Percentiles rank a stretch among this genome's conserved stretches.
phyloP scores from a whole-genome alignment of 306 rosid species.

The Pyrus communis region DNA sequence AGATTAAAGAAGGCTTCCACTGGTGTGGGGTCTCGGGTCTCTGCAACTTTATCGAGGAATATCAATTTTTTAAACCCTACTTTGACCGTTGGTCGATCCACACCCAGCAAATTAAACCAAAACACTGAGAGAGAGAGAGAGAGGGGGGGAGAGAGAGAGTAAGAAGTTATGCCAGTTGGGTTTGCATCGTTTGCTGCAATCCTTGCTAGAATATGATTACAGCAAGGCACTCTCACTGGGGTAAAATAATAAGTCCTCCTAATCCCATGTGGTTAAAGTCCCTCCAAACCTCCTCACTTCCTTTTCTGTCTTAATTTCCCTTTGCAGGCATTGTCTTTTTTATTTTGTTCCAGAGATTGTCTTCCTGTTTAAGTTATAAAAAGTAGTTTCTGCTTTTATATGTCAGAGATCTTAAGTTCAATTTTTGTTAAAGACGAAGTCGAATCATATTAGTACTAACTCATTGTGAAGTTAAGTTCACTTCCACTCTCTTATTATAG shows the following conservation, averaged over 20 bases:
- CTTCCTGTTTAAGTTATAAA: too few relatives aligned
- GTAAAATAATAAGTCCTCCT: conserved; percentile 3
- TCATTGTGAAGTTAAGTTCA: too few relatives aligned
- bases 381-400: not conserved
- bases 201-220: conserved; percentile 24
- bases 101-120: conserved; percentile 19
- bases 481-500: too few relatives aligned
- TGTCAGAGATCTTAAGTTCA: not conserved
- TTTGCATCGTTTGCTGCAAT: conserved; percentile 12
- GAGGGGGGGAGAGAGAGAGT: not conserved
- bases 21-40: conserved; percentile 23
- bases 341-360: too few relatives aligned
- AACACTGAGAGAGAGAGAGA: not conserved
- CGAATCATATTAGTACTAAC: fast-evolving
- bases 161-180: not conserved
- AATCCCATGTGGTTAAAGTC: not conserved
- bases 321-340: not conserved
- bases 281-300: not conserved
- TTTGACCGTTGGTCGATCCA: conserved; percentile 17
- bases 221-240: conserved; percentile 20
- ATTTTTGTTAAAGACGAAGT: fast-evolving
- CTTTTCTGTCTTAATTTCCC: not conserved
- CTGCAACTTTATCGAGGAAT: conserved; percentile 2
- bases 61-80: not conserved
- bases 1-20: not conserved